Conservation (phyloP, 768 basidiomycete species). For the Sutorius australiensis region DNA sequence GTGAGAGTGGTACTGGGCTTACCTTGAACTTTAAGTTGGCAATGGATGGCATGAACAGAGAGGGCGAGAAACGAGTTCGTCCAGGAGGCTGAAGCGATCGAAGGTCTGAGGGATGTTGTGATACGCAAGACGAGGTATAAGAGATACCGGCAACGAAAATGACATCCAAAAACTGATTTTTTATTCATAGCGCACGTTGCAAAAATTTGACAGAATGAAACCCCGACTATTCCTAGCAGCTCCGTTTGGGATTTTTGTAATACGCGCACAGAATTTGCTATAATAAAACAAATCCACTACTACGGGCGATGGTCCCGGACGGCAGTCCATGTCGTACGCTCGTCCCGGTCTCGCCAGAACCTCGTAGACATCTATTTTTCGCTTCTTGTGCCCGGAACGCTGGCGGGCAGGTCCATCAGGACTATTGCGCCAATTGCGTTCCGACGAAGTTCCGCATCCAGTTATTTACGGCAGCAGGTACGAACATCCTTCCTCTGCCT, state of each 20-base stretch:
- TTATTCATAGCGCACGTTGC: constrained; percentile 26
- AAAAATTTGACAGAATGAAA: constrained; percentile 31
- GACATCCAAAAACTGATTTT: constrained; percentile 8
- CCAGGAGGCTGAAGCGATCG: constrained; percentile 14
- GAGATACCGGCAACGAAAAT: constrained; percentile 21
- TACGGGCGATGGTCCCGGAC: constrained; percentile 11
- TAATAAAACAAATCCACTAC: constrained; percentile 14
- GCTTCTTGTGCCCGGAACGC: constrained; percentile 9
- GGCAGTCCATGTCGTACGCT: constrained; percentile 18
- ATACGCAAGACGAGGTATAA: constrained; percentile 20
- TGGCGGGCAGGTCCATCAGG: not conserved
- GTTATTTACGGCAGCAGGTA: constrained; percentile 13
- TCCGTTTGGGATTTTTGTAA: constrained; percentile 22
- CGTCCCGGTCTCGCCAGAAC: constrained; percentile 16
- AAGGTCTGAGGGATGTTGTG: constrained; percentile 9
- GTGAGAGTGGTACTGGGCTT: not conserved
- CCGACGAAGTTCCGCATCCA: constrained; percentile 20
- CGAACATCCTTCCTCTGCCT: not conserved
- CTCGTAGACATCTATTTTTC: constrained; percentile 10
- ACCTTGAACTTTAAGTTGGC: constrained; percentile 87
- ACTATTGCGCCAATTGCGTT: constrained; percentile 15
- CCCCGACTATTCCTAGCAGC: constrained; percentile 30
- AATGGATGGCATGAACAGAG: constrained; percentile 63
- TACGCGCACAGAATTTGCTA: constrained; percentile 11
- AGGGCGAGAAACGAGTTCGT: not conserved